phyloP scores from a whole-genome alignment of 1,284 basidiomycete genomes.

The Sporisorium scitamineum region DNA sequence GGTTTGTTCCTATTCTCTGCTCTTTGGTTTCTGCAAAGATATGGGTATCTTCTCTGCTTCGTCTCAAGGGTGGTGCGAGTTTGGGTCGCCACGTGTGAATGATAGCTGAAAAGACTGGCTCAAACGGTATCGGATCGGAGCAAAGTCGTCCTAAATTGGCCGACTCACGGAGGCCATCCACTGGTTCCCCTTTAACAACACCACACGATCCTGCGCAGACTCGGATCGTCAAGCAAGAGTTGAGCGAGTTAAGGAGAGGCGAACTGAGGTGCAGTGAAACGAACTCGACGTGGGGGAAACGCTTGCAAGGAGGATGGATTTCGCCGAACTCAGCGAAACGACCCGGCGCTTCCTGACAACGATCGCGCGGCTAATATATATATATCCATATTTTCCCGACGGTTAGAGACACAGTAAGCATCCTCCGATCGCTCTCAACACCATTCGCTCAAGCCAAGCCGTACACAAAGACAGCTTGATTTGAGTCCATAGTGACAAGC shows the following conservation, averaged over 20 bases:
- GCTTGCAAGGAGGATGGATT: not conserved
- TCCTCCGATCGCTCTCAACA: too few species aligned
- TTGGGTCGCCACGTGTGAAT: not conserved
- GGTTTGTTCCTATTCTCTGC: not conserved
- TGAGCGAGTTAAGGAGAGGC: too few species aligned
- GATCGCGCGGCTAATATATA: too few species aligned
- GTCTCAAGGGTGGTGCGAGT: too few species aligned
- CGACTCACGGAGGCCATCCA: too few species aligned
- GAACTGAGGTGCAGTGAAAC: too few species aligned
- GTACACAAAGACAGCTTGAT: too few species aligned
- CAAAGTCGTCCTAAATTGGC: not conserved
- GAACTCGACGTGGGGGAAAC: not conserved
- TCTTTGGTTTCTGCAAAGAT: constrained; percentile 2
- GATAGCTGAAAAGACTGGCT: not conserved
- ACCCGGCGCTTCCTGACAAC: not conserved
- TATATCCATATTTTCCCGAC: too few species aligned
- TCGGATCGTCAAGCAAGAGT: not conserved
- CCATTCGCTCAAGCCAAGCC: too few species aligned
- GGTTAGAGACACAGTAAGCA: too few species aligned
- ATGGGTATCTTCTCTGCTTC: not conserved
- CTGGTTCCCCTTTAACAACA: not conserved
- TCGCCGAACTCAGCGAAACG: constrained; percentile 1
- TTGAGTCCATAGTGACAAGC: too few species aligned
- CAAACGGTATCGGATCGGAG: not conserved
- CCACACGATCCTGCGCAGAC: not conserved